Percentiles rank a stretch among this genome's conserved stretches.
phyloP scores from a whole-genome alignment of 2,329 filamentous ascomycete species.

The Stemphylium vesicarium region DNA sequence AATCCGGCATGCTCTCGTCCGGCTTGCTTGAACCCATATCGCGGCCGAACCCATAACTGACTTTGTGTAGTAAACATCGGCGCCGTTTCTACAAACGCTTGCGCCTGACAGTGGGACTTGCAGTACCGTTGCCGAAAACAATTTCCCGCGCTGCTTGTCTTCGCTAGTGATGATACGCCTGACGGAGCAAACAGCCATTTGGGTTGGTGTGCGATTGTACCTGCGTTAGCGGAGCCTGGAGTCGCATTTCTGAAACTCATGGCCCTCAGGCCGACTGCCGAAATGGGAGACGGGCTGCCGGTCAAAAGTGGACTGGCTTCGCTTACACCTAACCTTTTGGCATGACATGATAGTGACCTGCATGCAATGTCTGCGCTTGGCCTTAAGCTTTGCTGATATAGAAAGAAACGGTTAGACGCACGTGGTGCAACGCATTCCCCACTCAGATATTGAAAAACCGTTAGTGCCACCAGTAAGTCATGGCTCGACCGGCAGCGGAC shows the following conservation, averaged over 20 bases:
- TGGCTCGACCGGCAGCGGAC: slow-evolving; percentile 20
- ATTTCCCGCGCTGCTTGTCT: slow-evolving; percentile 18
- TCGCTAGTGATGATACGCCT: slow-evolving; percentile 26
- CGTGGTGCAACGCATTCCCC: slow-evolving; percentile 11
- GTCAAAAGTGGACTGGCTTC: slow-evolving; percentile 29
- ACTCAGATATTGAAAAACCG: slow-evolving; percentile 18
- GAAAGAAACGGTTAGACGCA: slow-evolving; percentile 28
- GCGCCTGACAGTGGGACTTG: slow-evolving; percentile 31
- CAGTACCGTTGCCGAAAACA: slow-evolving; percentile 42
- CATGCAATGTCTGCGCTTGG: slow-evolving; percentile 18
- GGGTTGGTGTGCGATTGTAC: slow-evolving; percentile 40
- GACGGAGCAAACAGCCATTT: slow-evolving; percentile 44
- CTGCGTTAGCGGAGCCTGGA: slow-evolving; percentile 44
- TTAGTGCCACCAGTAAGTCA: slow-evolving; percentile 27
- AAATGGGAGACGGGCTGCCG: slow-evolving; percentile 31
- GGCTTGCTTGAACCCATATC: slow-evolving; percentile 1
- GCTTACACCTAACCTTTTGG: slow-evolving; percentile 24
- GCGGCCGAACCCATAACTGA: slow-evolving; percentile 7
- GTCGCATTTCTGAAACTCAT: slow-evolving; percentile 42
- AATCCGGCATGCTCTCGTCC: not conserved
- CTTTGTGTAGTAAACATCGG: slow-evolving; percentile 8
- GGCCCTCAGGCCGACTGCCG: slow-evolving; percentile 28
- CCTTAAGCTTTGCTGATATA: slow-evolving; percentile 20
- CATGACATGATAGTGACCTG: slow-evolving; percentile 23
- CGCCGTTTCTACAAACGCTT: slow-evolving; percentile 36